These are phyloP conservation scores for Jatropha podagrica DNA, from an alignment of 441 rosid genomes.

Conservation along the genomic window DNA sequence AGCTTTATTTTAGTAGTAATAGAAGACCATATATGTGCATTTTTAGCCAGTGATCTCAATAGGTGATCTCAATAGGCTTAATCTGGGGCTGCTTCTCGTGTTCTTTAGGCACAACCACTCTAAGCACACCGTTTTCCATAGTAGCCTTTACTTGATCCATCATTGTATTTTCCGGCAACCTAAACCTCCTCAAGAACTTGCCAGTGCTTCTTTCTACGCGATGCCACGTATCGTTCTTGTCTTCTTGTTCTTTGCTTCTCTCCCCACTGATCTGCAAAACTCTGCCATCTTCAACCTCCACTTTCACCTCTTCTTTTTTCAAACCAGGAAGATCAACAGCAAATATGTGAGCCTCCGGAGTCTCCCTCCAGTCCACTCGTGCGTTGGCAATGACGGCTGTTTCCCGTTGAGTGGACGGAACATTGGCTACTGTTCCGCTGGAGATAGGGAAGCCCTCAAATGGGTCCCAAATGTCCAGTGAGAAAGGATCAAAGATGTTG, in stretches of 20 bases:
- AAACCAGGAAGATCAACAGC: conserved; percentile 44
- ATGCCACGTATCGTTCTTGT: conserved; percentile 40
- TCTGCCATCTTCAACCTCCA: conserved; percentile 38
- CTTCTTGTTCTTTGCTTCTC: conserved; percentile 37
- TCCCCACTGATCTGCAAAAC: conserved; percentile 43
- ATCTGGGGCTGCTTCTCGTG: conserved; percentile 33
- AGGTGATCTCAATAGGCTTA: conserved; percentile 33
- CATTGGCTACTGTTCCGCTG: conserved; percentile 5
- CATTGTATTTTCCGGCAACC: conserved; percentile 40
- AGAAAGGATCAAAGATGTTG: conserved; percentile 36
- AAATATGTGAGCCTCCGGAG: conserved; percentile 41
- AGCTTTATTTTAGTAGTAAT: background rate
- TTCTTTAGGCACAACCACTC: conserved; percentile 34
- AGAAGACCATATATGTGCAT: background rate
- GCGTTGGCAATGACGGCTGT: conserved; percentile 9
- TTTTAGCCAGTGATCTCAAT: conserved; percentile 36
- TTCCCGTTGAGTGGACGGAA: conserved; percentile 3
- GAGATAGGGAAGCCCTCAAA: conserved; percentile 26
- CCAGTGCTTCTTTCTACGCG: conserved; percentile 36
- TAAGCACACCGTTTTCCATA: conserved; percentile 43
- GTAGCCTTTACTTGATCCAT: conserved; percentile 35
- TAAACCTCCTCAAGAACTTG: conserved; percentile 39
- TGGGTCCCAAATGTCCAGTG: conserved; percentile 41
- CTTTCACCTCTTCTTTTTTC: conserved; percentile 45
- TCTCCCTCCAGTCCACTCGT: conserved; percentile 40